Conservation (phyloP, 495 filamentous ascomycete species). For the Penicillium cinerascens region DNA sequence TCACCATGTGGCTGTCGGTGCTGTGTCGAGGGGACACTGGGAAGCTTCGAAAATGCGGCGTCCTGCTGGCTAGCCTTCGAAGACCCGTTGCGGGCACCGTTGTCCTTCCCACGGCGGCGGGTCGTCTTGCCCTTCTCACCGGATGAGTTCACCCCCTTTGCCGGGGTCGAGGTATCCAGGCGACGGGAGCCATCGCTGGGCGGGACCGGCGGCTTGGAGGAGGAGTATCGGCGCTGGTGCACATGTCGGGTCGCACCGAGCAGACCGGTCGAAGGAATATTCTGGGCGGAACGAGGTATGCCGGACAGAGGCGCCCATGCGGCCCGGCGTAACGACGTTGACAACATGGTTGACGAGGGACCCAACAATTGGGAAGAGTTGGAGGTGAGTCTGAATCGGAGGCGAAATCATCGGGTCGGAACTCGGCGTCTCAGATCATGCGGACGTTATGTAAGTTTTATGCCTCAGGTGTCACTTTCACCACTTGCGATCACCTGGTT, state of each 20-base stretch:
- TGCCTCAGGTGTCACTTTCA: constrained; percentile 19
- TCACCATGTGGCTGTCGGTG: constrained; percentile 71
- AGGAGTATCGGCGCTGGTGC: constrained; percentile 54
- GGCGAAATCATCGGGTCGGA: constrained; percentile 44
- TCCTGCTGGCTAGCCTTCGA: constrained; percentile 38
- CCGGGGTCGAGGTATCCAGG: constrained; percentile 40
- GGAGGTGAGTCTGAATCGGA: constrained; percentile 31
- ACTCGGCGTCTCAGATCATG: constrained; percentile 40
- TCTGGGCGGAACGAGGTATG: constrained; percentile 29
- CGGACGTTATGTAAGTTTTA: constrained; percentile 34
- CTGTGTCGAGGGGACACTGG: constrained; percentile 81
- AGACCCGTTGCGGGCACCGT: constrained; percentile 30
- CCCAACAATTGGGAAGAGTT: constrained; percentile 27
- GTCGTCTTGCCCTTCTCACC: constrained; percentile 37
- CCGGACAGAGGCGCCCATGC: constrained; percentile 43
- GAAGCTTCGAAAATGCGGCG: constrained; percentile 55
- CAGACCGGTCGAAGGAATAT: constrained; percentile 30
- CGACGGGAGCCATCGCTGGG: constrained; percentile 45
- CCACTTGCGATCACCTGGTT: background rate
- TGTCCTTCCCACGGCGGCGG: constrained; percentile 38
- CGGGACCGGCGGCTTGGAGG: constrained; percentile 46
- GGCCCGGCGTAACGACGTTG: constrained; percentile 47
- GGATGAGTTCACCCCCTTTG: constrained; percentile 39
- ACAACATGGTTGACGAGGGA: constrained; percentile 41
- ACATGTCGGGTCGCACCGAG: constrained; percentile 32